Evolutionary conservation across 352 stramenopile genomes (phyloP), one percentile per base, ranked within the genome.

Genomic region (Thraustochytrium sp.): DNA sequence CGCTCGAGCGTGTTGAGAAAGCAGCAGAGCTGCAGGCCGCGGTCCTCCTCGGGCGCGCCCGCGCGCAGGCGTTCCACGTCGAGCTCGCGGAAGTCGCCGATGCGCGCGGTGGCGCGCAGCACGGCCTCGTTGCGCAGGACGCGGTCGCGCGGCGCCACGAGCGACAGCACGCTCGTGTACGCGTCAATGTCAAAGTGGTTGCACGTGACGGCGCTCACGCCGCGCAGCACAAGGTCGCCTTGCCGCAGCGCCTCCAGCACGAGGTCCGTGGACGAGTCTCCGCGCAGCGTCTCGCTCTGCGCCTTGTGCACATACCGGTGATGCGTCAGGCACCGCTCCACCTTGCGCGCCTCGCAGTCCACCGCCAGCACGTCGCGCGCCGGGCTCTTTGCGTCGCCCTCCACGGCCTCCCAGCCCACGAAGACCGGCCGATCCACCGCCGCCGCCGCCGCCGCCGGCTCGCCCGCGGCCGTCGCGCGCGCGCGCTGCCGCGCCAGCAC

Each of bases 151-250:
- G 31, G 31, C 13, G 26, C 16, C 68, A 80, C 21, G 3, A 64
- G 37, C 68, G 53, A n/a, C 18, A 53, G 31, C 26, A 80, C 68
- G 29, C 34, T 46, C 16, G 44, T 49, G 68, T 75, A 80, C 8
- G 68, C 68, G 38, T 80, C 68, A 29, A 80, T 64, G 49, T 80
- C 68, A 48, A 80, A 80, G 26, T 80, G 68, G 51, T 80, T 80
- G 26, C 46, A 61, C 4, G 68, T 80, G 2, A 80, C 68, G 8
- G 42, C n/a, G 0, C 46, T 18, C 26, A 18, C 31, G 23, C 31
- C 34, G 21, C 40, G 21, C 1, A 80, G 46, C 9, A 80, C 26
- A 3, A 5, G 26, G 34, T 80, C n/a, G 11, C 46, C 38, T 16
- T 61, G 18, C 23, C 40, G 31, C 8, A 64, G 21, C 9, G 68